These are phyloP conservation scores for Sclerotinia borealis DNA, from an alignment of 2,329 filamentous ascomycete species.

Conservation along the genomic window DNA sequence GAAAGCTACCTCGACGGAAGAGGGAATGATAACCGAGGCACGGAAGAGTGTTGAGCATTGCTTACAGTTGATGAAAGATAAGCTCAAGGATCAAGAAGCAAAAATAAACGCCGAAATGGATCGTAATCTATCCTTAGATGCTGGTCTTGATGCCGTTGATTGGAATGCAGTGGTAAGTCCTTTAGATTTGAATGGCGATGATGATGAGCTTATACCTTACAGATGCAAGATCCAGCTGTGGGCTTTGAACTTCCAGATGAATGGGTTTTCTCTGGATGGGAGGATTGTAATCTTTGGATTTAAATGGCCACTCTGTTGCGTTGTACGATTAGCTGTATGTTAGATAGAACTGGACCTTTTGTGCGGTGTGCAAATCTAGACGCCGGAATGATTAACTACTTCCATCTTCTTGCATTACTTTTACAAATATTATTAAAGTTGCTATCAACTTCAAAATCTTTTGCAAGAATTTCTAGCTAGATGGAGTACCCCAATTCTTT, in stretches of 20 bases:
- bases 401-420: background rate
- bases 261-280: conserved; percentile 14
- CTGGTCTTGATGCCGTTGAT: background rate
- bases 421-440: no score
- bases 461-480: no score
- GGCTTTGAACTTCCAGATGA: conserved; percentile 15
- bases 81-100: background rate
- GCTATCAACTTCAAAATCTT: no score
- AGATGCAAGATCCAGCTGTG: conserved; percentile 17
- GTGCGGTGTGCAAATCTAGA: background rate
- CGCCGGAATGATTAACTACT: background rate
- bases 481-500: no score
- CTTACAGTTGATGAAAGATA: conserved; percentile 16
- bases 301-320: background rate
- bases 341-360: background rate
- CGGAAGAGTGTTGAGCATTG: conserved; percentile 18
- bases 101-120: background rate
- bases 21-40: conserved; percentile 17
- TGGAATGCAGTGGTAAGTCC: background rate
- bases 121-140: background rate
- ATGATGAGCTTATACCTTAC: background rate
- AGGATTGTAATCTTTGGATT: background rate
- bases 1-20: conserved; percentile 12
- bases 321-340: background rate
- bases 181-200: background rate